These are phyloP conservation scores for Mycena rebaudengoi DNA, from an alignment of 768 basidiomycete genomes.

Conservation along the genomic window DNA sequence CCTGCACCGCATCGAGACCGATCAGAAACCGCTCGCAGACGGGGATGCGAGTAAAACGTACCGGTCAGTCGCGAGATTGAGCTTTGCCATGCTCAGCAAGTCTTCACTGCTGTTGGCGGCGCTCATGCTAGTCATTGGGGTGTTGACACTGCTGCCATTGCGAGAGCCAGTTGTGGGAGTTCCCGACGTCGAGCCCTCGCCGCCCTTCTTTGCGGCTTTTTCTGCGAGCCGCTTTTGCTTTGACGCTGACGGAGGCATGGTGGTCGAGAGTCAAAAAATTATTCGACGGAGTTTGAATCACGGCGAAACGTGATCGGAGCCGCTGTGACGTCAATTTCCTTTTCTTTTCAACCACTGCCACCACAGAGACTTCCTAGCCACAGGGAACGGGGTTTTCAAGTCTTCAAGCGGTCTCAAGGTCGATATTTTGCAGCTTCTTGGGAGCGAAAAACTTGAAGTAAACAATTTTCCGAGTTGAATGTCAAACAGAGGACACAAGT, in stretches of 20 bases:
- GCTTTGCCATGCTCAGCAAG: conserved; percentile 78
- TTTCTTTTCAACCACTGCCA: background rate
- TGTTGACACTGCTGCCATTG: conserved; percentile 69
- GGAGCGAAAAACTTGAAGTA: no score
- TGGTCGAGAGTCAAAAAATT: conserved; percentile 26
- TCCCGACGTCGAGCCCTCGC: conserved; percentile 57
- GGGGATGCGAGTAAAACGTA: conserved; percentile 43
- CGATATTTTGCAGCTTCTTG: no score
- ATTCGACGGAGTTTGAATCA: conserved; percentile 6
- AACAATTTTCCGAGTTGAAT: no score
- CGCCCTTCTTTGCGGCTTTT: conserved; percentile 83
- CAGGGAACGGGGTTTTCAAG: no score
- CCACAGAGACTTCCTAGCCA: no score
- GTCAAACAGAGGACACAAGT: no score
- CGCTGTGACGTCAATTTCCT: background rate
- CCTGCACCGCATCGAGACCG: conserved; percentile 50
- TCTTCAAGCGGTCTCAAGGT: no score
- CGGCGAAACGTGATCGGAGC: conserved; percentile 8
- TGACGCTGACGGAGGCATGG: conserved; percentile 81
- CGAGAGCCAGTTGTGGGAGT: conserved; percentile 72
- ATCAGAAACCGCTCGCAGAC: conserved; percentile 11
- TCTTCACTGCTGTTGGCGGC: conserved; percentile 86
- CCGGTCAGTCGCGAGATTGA: conserved; percentile 91
- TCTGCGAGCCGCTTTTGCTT: conserved; percentile 96
- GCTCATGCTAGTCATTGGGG: conserved; percentile 85